Evolutionary conservation across 2,329 filamentous ascomycete species (phyloP), one percentile per base, ranked within the genome.

Genomic region (Capronia coronata): DNA sequence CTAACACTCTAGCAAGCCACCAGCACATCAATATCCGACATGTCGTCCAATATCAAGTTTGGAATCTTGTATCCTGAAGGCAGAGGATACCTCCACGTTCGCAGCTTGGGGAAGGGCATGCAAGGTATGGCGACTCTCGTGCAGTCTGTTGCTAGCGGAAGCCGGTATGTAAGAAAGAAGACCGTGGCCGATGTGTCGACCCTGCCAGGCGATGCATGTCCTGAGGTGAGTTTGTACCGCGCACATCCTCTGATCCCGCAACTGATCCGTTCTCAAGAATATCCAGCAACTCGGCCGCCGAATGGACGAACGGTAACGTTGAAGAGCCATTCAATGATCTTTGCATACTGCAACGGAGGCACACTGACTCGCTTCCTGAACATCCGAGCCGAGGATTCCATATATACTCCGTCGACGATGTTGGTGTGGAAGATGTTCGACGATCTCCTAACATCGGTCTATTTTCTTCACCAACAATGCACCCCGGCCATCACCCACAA

Each of bases 161-260:
- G 43, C 22, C n/a, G 42, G n/a, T 57, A 50, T 41, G 54, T 57
- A 4, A 43, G 54, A 27, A 57, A 57, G 46, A 54, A 54, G 34
- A 49, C 43, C 4, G 42, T 25, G 21, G 30, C 47, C 4, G 40
- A 30, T 8, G 34, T 16, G 9, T 37, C 29, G 3, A 8, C 18
- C 10, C 16, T 4, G 11, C 23, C 34, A 21, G 42, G n/a, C 30
- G 27, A 27, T n/a, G 22, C 35, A 5, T 38, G 14, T 25, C 25
- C 34, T 23, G 54, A 54, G 30, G 51, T 57, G 11, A 34, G 18
- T 2, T 21, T 49, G 18, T 46, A 51, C 29, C 34, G 30, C 9
- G 21, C 25, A 19, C 51, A 47, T 22, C 42, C 41, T 16, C 37
- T 29, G 8, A 38, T 52, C 25, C 45, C 48, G 2, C 16, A 22